Conservation (phyloP, 805 yeast species). For the Kluyveromyces nonfermentans region DNA sequence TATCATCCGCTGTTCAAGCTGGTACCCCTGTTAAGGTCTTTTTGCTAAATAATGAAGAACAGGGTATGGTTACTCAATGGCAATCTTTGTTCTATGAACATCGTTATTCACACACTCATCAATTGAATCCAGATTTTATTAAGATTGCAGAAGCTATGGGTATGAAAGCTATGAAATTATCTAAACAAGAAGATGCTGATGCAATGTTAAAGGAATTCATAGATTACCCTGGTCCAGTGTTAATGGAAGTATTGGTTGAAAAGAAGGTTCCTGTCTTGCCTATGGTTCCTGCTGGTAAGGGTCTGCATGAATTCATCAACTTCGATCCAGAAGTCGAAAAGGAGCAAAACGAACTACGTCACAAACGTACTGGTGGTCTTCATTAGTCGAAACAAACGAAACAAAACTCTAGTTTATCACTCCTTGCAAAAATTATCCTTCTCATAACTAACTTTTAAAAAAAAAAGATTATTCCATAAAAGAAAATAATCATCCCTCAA, state of each 20-base stretch:
- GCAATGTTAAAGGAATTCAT: slow-evolving; percentile 58
- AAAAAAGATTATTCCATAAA: too few species aligned
- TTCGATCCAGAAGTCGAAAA: slow-evolving; percentile 78
- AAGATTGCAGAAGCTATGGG: slow-evolving; percentile 94
- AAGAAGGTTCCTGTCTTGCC: slow-evolving; percentile 91
- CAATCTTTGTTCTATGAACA: slow-evolving; percentile 95
- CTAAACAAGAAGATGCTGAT: slow-evolving; percentile 56
- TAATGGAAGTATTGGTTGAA: slow-evolving; percentile 85
- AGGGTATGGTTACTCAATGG: slow-evolving; percentile 99
- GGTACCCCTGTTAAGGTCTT: slow-evolving; percentile 82
- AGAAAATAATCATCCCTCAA: background rate
- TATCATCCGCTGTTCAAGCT: slow-evolving; percentile 91
- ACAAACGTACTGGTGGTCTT: slow-evolving; percentile 63
- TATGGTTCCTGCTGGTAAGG: slow-evolving; percentile 96
- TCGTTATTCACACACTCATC: slow-evolving; percentile 97
- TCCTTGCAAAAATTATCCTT: too few species aligned
- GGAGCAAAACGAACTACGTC: slow-evolving; percentile 58
- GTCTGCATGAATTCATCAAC: slow-evolving; percentile 81
- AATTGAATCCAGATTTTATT: slow-evolving; percentile 86
- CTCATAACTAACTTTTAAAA: too few species aligned
- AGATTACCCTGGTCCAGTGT: slow-evolving; percentile 71
- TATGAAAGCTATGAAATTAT: slow-evolving; percentile 67
- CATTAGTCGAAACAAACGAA: slow-evolving; percentile 30
- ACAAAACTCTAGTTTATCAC: too few species aligned
- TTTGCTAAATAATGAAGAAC: slow-evolving; percentile 93